Percentiles rank a stretch among this genome's conserved stretches.
These are phyloP conservation scores for Ulvella scutata DNA, from an alignment of 139 green algal species.

Conservation along the genomic window DNA sequence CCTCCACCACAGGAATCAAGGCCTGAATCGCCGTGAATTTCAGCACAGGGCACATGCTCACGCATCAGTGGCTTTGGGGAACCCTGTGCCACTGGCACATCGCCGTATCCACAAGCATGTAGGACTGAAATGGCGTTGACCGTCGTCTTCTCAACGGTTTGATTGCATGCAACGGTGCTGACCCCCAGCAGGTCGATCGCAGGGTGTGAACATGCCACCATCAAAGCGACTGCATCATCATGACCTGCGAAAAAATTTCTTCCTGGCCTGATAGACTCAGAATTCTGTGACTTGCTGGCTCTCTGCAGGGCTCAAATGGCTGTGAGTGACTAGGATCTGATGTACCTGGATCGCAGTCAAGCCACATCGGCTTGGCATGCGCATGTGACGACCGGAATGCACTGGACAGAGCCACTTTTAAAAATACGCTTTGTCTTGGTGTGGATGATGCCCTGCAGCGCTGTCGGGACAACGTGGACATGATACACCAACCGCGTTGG, in stretches of 20 bases:
- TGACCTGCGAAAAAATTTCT: slow-evolving; percentile 55
- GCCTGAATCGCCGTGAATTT: slow-evolving; percentile 86
- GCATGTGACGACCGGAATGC: too few relatives aligned
- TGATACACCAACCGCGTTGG: too few relatives aligned
- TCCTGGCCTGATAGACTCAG: too few relatives aligned
- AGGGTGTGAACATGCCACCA: slow-evolving; percentile 38
- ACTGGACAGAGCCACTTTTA: too few relatives aligned
- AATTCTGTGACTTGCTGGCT: too few relatives aligned
- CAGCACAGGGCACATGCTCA: slow-evolving; percentile 46
- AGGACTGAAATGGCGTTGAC: slow-evolving; percentile 68
- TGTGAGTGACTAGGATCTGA: too few relatives aligned
- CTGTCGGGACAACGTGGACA: too few relatives aligned
- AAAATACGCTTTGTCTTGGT: too few relatives aligned
- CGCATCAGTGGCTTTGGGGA: slow-evolving; percentile 57
- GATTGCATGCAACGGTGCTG: slow-evolving; percentile 77
- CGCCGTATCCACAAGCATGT: slow-evolving; percentile 32
- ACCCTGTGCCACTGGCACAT: slow-evolving; percentile 59
- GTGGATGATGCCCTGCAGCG: too few relatives aligned
- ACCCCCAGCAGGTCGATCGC: slow-evolving; percentile 63
- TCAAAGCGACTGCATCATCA: slow-evolving; percentile 84
- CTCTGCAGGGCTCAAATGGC: too few relatives aligned
- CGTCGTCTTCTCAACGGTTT: slow-evolving; percentile 66
- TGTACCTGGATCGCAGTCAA: too few relatives aligned
- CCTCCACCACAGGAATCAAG: slow-evolving; percentile 25
- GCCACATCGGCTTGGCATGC: too few relatives aligned